These are phyloP conservation scores for Rhizopus stolonifer DNA, from an alignment of 371 early-diverging fungal genomes.

Conservation along the genomic window DNA sequence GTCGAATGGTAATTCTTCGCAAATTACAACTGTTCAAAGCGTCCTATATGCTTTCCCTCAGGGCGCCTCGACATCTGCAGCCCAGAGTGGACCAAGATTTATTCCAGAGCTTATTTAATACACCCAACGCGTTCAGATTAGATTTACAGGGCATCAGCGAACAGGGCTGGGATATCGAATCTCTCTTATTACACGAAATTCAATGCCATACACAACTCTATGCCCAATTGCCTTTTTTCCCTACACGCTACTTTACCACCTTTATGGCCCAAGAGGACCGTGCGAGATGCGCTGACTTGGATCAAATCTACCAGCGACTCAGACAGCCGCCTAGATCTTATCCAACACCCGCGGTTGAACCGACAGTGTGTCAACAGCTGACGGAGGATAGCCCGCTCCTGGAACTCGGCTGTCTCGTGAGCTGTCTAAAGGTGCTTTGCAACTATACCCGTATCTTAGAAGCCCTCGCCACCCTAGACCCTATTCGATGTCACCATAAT, in stretches of 20 bases:
- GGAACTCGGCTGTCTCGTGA: conserved; percentile 28
- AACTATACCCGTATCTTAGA: conserved; percentile 40
- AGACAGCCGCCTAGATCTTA: neutral
- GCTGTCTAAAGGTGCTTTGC: conserved; percentile 24
- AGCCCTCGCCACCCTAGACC: conserved; percentile 26
- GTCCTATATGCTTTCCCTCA: conserved; percentile 26
- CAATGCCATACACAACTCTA: conserved; percentile 35
- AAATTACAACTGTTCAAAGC: conserved; percentile 42
- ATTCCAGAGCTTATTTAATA: conserved; percentile 30
- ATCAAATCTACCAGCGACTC: conserved; percentile 30
- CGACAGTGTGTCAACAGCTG: neutral
- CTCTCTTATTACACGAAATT: conserved; percentile 31
- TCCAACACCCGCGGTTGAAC: neutral
- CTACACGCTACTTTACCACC: conserved; percentile 24
- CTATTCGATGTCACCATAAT: conserved; percentile 36
- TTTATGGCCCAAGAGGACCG: conserved; percentile 23
- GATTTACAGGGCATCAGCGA: neutral
- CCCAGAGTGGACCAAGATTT: conserved; percentile 26
- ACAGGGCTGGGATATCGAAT: conserved; percentile 25
- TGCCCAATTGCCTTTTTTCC: conserved; percentile 38
- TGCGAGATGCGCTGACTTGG: conserved; percentile 15
- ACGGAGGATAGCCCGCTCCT: conserved; percentile 15
- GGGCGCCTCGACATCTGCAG: conserved; percentile 22
- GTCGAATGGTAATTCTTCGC: conserved; percentile 38
- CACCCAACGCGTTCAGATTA: conserved; percentile 31